Evolutionary conservation across 805 yeast genomes (phyloP).

Genomic region (Scheffersomyces stipitis): DNA sequence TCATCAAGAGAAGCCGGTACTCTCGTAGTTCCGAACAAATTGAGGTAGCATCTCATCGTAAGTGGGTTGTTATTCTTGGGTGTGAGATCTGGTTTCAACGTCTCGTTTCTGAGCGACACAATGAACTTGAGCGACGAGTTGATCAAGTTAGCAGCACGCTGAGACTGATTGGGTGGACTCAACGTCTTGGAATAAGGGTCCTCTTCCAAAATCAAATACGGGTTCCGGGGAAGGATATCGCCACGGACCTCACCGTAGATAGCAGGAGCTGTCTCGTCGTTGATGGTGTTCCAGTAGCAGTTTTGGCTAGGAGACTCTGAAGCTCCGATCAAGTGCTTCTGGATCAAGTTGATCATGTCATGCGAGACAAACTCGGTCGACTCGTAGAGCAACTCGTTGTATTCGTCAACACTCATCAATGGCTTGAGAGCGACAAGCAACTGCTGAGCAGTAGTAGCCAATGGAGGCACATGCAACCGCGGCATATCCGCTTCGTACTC

Average conservation of each 20-base stretch:
- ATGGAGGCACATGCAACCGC: slow-evolving; percentile 60
- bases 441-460: slow-evolving; percentile 51
- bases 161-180: slow-evolving; percentile 64
- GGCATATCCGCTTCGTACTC: slow-evolving; percentile 49
- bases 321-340: slow-evolving; percentile 52
- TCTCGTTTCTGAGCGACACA: slow-evolving; percentile 53
- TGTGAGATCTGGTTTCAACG: slow-evolving; percentile 57
- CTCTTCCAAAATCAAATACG: slow-evolving; percentile 70
- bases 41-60: slow-evolving; percentile 67
- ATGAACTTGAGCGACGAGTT: slow-evolving; percentile 68
- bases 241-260: slow-evolving; percentile 64
- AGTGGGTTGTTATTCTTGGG: slow-evolving; percentile 51
- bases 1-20: slow-evolving; percentile 29
- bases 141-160: slow-evolving; percentile 65
- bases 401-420: slow-evolving; percentile 53
- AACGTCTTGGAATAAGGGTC: slow-evolving; percentile 61
- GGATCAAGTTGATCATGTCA: slow-evolving; percentile 45
- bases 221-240: slow-evolving; percentile 73
- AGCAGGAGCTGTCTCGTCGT: slow-evolving; percentile 51
- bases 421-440: slow-evolving; percentile 60
- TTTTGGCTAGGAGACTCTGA: slow-evolving; percentile 39
- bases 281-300: slow-evolving; percentile 56
- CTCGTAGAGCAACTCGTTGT: slow-evolving; percentile 40
- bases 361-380: slow-evolving; percentile 48
- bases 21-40: slow-evolving; percentile 70